These are phyloP conservation scores for Alnus glutinosa DNA, from an alignment of 306 rosid genomes.

Conservation along the genomic window DNA sequence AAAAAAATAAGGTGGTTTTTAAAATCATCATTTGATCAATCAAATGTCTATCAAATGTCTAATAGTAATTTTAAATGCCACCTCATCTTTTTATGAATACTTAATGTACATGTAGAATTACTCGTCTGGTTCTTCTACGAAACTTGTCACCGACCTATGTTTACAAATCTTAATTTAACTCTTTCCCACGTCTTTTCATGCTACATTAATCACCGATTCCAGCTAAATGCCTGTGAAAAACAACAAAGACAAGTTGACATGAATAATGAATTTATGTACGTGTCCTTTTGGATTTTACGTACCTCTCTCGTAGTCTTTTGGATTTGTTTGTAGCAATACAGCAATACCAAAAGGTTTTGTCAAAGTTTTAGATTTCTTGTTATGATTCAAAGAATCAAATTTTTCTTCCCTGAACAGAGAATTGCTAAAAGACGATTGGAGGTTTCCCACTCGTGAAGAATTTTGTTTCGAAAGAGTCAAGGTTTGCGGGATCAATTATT, in stretches of 20 bases:
- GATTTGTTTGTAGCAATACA: no score
- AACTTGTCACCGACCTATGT: not conserved
- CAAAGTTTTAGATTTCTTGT: not conserved
- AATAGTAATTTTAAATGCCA: no score
- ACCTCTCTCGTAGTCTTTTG: no score
- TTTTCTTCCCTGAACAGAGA: constrained; percentile 5
- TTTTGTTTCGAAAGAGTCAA: constrained; percentile 8
- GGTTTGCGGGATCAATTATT: not conserved
- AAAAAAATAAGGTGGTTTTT: no score
- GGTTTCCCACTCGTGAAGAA: not conserved
- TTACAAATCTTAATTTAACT: no score
- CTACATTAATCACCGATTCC: not conserved
- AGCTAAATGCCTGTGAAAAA: not conserved
- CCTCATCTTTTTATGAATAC: no score
- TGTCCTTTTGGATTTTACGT: not conserved
- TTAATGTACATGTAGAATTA: no score
- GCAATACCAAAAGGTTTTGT: no score
- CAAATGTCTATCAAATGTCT: no score
- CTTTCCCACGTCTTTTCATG: not conserved
- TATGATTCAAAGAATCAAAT: constrained; percentile 20
- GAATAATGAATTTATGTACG: no score
- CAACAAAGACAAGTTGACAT: not conserved
- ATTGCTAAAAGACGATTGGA: not conserved
- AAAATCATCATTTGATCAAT: no score
- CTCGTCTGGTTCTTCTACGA: no score